Base-by-base conservation (phyloP, 116 monocot species). In the Posidonia oceanica region DNA sequence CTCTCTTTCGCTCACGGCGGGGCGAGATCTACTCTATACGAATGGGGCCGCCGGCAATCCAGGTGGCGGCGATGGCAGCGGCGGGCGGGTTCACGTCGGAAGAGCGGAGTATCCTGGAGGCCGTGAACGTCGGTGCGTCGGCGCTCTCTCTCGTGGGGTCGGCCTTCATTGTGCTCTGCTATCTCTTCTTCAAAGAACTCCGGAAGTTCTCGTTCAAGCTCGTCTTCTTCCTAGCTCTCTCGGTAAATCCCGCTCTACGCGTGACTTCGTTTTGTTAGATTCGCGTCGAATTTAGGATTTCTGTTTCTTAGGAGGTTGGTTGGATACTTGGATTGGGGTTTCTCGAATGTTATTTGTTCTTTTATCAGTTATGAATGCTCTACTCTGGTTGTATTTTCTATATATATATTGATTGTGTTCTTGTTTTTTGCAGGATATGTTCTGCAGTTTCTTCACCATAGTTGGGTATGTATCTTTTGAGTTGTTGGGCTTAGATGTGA, bases 191-290 rank as follows among this genome's bases (percentile, higher is more conserved):
- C 80, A 89, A 82, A 72, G 96, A 97, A 70, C 96, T 97, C 69
- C 96, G 85, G 72, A 97, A 97, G 75, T 97, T 97, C 82, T 97
- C 97, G 36, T 97, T 97, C 87, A 97, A 87, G 72, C 92, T 92
- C 66, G 80, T 97, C 59, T 97, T 92, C 89, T 97, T 85, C 72
- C 97, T 97, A 54, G 92, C 92, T 22, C 85, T 97, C 72, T 91
- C 97, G 20, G 97, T 92, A 85, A 82, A 48, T 48, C 65, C 44
- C 11, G 40, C 7, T 40, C 18, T 18, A 10, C 4, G n/a, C 36
- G 7, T 13, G n/a, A 5, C 68, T 16, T 2, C 14, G 8, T 20
- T 65, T 39, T 18, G 41, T 65, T 39, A 41, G 40, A 65, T 40
- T 58, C 58, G 58, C 16, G 58, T 58, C 3, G n/a, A 21, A 8